Base-by-base conservation (phyloP, 139 green algal species). In the Choricystis sp. region DNA sequence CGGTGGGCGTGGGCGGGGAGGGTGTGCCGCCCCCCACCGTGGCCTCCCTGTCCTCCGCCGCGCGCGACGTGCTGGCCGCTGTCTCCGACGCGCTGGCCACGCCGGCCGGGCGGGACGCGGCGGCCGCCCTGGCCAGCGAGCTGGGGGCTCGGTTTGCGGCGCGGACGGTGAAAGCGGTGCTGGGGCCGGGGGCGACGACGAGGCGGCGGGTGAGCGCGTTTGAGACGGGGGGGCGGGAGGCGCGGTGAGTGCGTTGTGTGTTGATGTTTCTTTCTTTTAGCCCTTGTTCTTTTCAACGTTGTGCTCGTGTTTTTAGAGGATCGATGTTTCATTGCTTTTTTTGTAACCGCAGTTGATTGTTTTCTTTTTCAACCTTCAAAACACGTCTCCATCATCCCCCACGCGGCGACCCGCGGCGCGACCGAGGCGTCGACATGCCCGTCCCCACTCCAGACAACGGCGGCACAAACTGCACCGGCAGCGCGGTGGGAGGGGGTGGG, bases 161-260 rank as follows among this genome's bases (percentile, higher is more conserved):
- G 2, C 74, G 87, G 25, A 66, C 74, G 60, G 79, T 94, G 63
- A 91, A 90, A 69, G 73, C 89, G 57, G 72, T 75, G 20, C 72
- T 84, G 48, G 83, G 73, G 22, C 27, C 65, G 16, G 63, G 57
- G 64, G 66, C 61, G 14, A 22, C 26, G 22, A 26, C 28, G 40
- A 27, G 22, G 52, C 49, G 59, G 61, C 68, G 40, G 24, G 52
- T 52, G 9, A 52, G 40, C 40, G 40, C 40, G 40, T 52, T 52
- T 52, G 40, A 16, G 40, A 21, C 9, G 40, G 40, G 16, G 40
- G 9, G 40, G 9, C 9, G 40, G 40, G 40, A 52, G 40, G 9
- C 9, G 16, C 9, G 9, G 40, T 21, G 40, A 21, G 40, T 52
- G 16, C 9, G 9, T 52, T 52, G 9, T 52, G 9, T 52, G 9